These are phyloP conservation scores for Hypoxylon lenormandii DNA, from an alignment of 495 filamentous ascomycete species.

Conservation along the genomic window DNA sequence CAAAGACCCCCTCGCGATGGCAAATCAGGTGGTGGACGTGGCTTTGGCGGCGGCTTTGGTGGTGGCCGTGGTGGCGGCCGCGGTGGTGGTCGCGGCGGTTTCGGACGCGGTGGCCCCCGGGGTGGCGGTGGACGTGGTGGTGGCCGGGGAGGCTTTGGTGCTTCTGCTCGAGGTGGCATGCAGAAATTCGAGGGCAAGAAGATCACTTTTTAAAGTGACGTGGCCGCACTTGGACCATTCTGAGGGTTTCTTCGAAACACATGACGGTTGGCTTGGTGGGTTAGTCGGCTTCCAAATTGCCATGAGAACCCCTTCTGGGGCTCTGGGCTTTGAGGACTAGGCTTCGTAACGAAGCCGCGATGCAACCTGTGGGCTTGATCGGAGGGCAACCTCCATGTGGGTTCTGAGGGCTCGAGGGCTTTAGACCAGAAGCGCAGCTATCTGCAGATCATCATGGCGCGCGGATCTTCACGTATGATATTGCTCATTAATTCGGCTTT, in stretches of 20 bases:
- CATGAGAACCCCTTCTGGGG: conserved; percentile 53
- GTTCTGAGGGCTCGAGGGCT: conserved; percentile 57
- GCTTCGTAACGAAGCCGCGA: conserved; percentile 59
- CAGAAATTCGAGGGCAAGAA: conserved; percentile 86
- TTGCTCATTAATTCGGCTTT: conserved; percentile 47
- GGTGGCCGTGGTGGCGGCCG: conserved; percentile 62
- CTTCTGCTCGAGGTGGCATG: conserved; percentile 43
- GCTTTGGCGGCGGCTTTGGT: conserved; percentile 58
- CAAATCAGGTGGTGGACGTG: conserved; percentile 60
- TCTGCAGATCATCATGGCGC: conserved; percentile 36
- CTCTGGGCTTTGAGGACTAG: conserved; percentile 64
- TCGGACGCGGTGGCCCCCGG: conserved; percentile 60
- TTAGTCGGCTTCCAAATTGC: conserved; percentile 63
- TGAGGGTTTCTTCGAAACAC: conserved; percentile 58
- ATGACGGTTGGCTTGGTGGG: conserved; percentile 62
- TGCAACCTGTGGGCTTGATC: conserved; percentile 65
- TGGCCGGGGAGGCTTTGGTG: conserved; percentile 60
- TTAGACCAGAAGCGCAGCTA: conserved; percentile 19
- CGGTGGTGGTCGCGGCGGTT: conserved; percentile 63
- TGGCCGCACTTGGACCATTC: conserved; percentile 56
- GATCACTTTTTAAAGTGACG: conserved; percentile 78
- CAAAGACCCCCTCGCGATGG: conserved; percentile 74
- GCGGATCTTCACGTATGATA: conserved; percentile 48
- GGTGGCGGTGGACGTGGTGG: conserved; percentile 60
- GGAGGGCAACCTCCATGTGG: conserved; percentile 49